Evolutionary conservation across 2,329 filamentous ascomycete genomes (phyloP), one percentile per base, ranked within the genome.

Genomic region (Didymella glomerata): DNA sequence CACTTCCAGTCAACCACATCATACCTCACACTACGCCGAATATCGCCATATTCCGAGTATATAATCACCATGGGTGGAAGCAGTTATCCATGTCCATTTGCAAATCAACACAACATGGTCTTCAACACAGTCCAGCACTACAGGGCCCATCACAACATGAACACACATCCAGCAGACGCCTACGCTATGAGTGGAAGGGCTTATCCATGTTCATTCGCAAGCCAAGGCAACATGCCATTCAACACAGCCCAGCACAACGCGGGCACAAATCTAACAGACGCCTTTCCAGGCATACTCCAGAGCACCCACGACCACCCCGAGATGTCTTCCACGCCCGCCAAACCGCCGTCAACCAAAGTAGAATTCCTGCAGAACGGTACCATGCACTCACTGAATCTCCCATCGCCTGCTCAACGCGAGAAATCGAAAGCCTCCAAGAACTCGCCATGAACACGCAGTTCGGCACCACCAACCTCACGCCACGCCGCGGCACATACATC

Each of bases 391-490:
- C 11, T 46, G 10, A 14, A 11, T 7, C 8, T 47, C 6, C 30
- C 10, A 4, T 42, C 32, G 14, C 22, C 2, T 14, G 36, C 2
- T 9, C 9, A 1, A 2, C 42, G 9, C 16, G 24, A 2, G 42
- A 53, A 8, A 30, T 47, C 13, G 42, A 46, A n/a, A 18, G 18
- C 2, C n/a, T 53, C 10, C 50, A 53, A 10, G 50, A 53, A 32
- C 40, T 24, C 13, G 20, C 44, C 10, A 42, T 47, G 11, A 53
- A 53, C 42, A 28, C 32, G 4, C 10, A 13, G 1, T n/a, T 25
- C 22, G 40, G 40, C 3, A 42, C 22, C 4, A 25, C 22, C 20
- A 25, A 42, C 22, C 1, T 42, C 40, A 16, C 24, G 22, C 4
- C 14, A 1, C 10, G 22, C 22, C 11, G 13, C 3, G 18, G 40